Percentiles rank a stretch among this genome's conserved stretches.
phyloP scores from a whole-genome alignment of 83 land plant species.

The Isoetes engelmannii region DNA sequence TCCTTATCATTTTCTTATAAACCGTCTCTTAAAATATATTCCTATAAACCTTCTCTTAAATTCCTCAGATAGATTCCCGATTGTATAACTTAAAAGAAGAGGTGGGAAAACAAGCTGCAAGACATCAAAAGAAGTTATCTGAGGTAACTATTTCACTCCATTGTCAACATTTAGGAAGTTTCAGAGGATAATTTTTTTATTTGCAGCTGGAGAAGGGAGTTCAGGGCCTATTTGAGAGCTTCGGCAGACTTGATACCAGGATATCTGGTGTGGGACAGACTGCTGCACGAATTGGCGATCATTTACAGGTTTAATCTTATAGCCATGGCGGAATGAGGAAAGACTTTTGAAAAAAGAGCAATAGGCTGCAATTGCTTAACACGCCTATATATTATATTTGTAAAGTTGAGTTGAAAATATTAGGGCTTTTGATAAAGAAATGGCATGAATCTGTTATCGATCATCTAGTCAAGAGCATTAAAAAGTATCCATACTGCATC shows the following conservation, averaged over 20 bases:
- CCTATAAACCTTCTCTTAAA: not conserved
- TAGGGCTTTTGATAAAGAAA: too few species aligned
- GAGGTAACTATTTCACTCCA: conserved; percentile 48
- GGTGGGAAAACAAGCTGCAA: conserved; percentile 67
- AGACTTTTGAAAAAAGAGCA: too few species aligned
- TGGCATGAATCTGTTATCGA: too few species aligned
- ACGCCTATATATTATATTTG: not conserved
- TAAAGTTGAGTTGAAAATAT: not conserved
- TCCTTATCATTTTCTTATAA: not conserved
- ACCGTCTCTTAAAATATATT: not conserved
- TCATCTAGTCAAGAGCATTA: too few species aligned
- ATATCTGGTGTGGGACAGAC: conserved; percentile 99
- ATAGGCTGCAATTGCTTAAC: not conserved
- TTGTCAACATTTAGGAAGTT: not conserved
- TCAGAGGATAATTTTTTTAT: not conserved
- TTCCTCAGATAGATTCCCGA: conserved; percentile 61
- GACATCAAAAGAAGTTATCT: conserved; percentile 74
- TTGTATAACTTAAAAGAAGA: conserved; percentile 78
- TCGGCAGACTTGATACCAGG: conserved; percentile 87
- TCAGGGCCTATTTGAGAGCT: conserved; percentile 87
- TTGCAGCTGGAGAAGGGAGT: conserved; percentile 93
- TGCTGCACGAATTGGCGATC: conserved; percentile 99
- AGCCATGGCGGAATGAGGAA: not conserved
- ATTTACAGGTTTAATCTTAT: conserved; percentile 61
- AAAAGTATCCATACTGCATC: too few species aligned